These are phyloP conservation scores for Papilionanthe hybrid DNA, from an alignment of 116 monocot genomes.

Conservation along the genomic window DNA sequence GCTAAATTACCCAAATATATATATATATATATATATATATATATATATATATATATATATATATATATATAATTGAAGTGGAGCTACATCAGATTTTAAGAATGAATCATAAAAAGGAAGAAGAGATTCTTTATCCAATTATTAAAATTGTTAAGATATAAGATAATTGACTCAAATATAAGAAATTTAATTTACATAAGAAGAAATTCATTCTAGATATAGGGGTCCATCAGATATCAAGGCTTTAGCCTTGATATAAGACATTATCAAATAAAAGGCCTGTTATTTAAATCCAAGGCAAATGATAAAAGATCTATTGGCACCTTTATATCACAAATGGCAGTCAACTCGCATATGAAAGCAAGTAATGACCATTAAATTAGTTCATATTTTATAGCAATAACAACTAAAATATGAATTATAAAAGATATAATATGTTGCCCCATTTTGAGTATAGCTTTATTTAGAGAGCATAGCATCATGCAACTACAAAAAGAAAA, in stretches of 20 bases:
- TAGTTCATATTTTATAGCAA: not conserved
- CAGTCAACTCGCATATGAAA: not conserved
- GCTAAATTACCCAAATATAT: not conserved
- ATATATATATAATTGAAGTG: not conserved
- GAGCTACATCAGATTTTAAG: no score
- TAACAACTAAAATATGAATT: not conserved
- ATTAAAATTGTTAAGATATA: not conserved
- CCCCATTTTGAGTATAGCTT: no score
- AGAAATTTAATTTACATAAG: not conserved
- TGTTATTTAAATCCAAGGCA: no score
- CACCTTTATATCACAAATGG: no score
- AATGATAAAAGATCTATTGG: not conserved
- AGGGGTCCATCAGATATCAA: not conserved
- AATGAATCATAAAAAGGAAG: no score
- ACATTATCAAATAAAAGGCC: no score
- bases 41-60: no score
- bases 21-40: no score
- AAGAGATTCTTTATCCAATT: no score
- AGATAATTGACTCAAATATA: not conserved
- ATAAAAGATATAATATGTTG: no score
- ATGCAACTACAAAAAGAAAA: no score
- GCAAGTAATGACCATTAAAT: not conserved
- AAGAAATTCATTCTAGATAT: not conserved
- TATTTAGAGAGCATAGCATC: no score
- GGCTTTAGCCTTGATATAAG: not conserved